A percentile compares a stretch with the other conserved stretches of the same genome.
Evolutionary conservation across 306 rosid species (phyloP).

Genomic region (Sphenostylis stenocarpa): DNA sequence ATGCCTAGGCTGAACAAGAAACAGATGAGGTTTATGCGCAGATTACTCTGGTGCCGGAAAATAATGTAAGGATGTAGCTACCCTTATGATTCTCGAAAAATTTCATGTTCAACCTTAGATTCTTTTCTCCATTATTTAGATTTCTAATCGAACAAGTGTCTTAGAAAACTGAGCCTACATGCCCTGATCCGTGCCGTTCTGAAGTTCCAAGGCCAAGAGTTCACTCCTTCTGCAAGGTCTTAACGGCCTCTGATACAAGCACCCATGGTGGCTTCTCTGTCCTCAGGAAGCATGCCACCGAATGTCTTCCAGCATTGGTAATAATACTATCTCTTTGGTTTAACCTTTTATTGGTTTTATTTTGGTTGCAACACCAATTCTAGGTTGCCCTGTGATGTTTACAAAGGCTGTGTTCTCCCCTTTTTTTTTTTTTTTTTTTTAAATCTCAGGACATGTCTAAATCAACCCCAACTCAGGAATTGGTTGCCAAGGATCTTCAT

Average conservation of each 20-base stretch:
- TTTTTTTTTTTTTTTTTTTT: neutral
- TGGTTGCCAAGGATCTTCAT: slow-evolving; percentile 91
- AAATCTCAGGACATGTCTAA: slow-evolving; percentile 78
- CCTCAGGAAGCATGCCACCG: slow-evolving; percentile 91
- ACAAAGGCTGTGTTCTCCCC: neutral
- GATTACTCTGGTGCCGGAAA: slow-evolving; percentile 74
- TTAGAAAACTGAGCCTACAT: slow-evolving; percentile 68
- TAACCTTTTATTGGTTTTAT: neutral
- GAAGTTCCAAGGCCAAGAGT: slow-evolving; percentile 58
- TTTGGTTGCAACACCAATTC: neutral
- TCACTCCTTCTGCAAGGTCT: slow-evolving; percentile 78
- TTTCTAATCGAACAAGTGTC: slow-evolving; percentile 41
- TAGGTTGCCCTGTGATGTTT: neutral
- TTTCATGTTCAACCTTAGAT: slow-evolving; percentile 42
- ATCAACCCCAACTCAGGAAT: slow-evolving; percentile 86
- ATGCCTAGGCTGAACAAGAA: slow-evolving; percentile 84
- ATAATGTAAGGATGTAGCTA: slow-evolving; percentile 56
- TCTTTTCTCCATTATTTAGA: slow-evolving; percentile 23
- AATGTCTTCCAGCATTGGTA: slow-evolving; percentile 93
- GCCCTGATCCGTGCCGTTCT: slow-evolving; percentile 48
- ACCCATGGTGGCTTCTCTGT: slow-evolving; percentile 99
- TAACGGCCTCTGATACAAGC: slow-evolving; percentile 95
- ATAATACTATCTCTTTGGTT: neutral
- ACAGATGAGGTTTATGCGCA: slow-evolving; percentile 90
- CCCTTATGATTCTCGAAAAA: slow-evolving; percentile 27